phyloP scores from a whole-genome alignment of 805 yeast genomes.

The Lipomyces starkeyi region DNA sequence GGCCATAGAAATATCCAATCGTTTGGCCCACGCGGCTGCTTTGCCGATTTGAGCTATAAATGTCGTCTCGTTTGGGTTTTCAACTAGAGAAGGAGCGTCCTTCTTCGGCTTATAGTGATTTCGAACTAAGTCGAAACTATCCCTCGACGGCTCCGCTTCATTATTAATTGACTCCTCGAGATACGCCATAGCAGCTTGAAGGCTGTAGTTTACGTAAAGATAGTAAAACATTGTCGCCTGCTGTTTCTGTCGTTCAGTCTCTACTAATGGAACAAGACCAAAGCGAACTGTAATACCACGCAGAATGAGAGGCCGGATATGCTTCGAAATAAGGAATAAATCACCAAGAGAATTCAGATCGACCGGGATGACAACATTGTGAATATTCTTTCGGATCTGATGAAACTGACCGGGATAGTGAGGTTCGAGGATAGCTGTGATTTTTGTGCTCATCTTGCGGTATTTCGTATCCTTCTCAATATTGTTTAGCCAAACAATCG shows the following conservation, averaged over 20 bases:
- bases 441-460: slow-evolving; percentile 52
- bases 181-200: slow-evolving; percentile 27
- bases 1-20: slow-evolving; percentile 51
- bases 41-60: slow-evolving; percentile 14
- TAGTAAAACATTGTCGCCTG: slow-evolving; percentile 34
- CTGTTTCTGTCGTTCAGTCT: slow-evolving; percentile 28
- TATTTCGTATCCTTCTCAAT: slow-evolving; percentile 68
- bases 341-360: slow-evolving; percentile 63
- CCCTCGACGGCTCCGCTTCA: slow-evolving; percentile 28
- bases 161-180: slow-evolving; percentile 8
- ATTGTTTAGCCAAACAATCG: slow-evolving; percentile 76
- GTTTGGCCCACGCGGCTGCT: slow-evolving; percentile 43
- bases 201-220: slow-evolving; percentile 36
- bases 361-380: slow-evolving; percentile 72
- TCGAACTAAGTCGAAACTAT: slow-evolving; percentile 30
- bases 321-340: slow-evolving; percentile 54
- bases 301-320: slow-evolving; percentile 43
- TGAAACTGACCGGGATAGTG: slow-evolving; percentile 69
- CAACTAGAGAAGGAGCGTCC: slow-evolving; percentile 9
- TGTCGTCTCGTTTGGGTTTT: neutral
- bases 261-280: slow-evolving; percentile 74
- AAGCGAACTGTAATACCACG: slow-evolving; percentile 76
- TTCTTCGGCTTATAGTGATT: slow-evolving; percentile 9
- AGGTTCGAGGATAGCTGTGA: slow-evolving; percentile 55
- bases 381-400: slow-evolving; percentile 71